These are phyloP conservation scores for Haplographium delicatum DNA, from an alignment of 495 filamentous ascomycete species.

Conservation along the genomic window DNA sequence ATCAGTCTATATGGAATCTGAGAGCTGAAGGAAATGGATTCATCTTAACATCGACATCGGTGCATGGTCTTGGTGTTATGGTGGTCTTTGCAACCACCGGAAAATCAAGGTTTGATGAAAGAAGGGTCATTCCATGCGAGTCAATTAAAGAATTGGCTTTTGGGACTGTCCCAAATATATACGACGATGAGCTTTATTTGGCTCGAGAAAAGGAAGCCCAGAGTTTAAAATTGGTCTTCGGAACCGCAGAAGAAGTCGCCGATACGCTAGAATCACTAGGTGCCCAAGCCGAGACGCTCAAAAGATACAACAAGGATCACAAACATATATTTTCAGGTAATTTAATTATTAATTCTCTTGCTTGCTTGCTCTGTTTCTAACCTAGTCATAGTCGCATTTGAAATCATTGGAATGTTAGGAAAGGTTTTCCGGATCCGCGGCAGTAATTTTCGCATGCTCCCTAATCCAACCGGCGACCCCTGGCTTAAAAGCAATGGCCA, in stretches of 20 bases:
- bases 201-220: slow-evolving; percentile 24
- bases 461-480: slow-evolving; percentile 41
- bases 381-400: slow-evolving; percentile 37
- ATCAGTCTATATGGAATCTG: slow-evolving; percentile 37
- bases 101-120: slow-evolving; percentile 36
- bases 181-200: slow-evolving; percentile 25
- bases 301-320: slow-evolving; percentile 32
- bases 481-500: slow-evolving; percentile 37
- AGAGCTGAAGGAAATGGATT: slow-evolving; percentile 47
- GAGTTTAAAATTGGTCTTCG: slow-evolving; percentile 33
- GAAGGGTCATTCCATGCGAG: slow-evolving; percentile 39
- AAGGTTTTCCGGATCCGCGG: slow-evolving; percentile 37
- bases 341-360: not conserved
- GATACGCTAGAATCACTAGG: slow-evolving; percentile 41
- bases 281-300: slow-evolving; percentile 37
- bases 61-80: slow-evolving; percentile 39
- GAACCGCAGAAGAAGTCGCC: slow-evolving; percentile 34
- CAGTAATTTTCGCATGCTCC: slow-evolving; percentile 40
- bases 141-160: slow-evolving; percentile 43
- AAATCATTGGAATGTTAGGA: slow-evolving; percentile 47
- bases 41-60: slow-evolving; percentile 37
- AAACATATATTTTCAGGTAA: slow-evolving; percentile 45
- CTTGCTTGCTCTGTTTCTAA: slow-evolving; percentile 12
- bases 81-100: slow-evolving; percentile 41
- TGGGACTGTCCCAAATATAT: slow-evolving; percentile 42